A percentile compares a stretch with the other conserved stretches of the same genome.
phyloP scores from a whole-genome alignment of 805 yeast genomes.

The Nakazawaea wickerhamii region DNA sequence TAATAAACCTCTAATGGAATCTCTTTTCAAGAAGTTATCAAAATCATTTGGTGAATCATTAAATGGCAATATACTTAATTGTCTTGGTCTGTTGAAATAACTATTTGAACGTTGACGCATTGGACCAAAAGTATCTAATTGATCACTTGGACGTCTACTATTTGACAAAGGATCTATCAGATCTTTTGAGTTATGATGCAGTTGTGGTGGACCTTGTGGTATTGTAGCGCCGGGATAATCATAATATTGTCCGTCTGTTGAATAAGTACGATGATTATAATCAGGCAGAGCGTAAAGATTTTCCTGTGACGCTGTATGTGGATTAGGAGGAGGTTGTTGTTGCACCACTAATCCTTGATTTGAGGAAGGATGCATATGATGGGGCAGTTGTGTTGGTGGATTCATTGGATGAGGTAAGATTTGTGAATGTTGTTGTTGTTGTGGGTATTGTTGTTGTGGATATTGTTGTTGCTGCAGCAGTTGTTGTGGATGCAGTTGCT shows the following conservation, averaged over 20 bases:
- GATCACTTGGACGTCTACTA: slow-evolving; percentile 43
- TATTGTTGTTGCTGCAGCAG: slow-evolving; percentile 3
- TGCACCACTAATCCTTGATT: no score
- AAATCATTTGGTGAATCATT: slow-evolving; percentile 24
- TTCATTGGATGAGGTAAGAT: slow-evolving; percentile 9
- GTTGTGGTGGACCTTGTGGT: slow-evolving; percentile 1
- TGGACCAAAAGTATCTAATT: slow-evolving; percentile 42
- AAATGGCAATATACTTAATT: slow-evolving; percentile 27
- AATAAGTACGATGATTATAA: slow-evolving; percentile 8
- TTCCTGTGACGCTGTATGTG: not conserved
- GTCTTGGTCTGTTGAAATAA: slow-evolving; percentile 23
- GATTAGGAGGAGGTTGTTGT: not conserved
- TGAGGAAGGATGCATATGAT: not conserved
- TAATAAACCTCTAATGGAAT: slow-evolving; percentile 24
- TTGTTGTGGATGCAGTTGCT: not conserved
- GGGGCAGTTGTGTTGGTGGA: slow-evolving; percentile 8
- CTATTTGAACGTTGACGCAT: slow-evolving; percentile 24
- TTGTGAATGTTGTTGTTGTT: not conserved
- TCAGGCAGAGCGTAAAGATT: slow-evolving; percentile 1
- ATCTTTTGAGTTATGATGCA: slow-evolving; percentile 2
- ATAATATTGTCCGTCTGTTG: slow-evolving; percentile 9
- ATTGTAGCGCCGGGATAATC: slow-evolving; percentile 2
- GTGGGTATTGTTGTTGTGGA: slow-evolving; percentile 4
- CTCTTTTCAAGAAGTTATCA: slow-evolving; percentile 31
- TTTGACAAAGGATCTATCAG: slow-evolving; percentile 20